Evolutionary conservation across 2,329 filamentous ascomycete species (phyloP), one percentile per base, ranked within the genome.

Genomic region (Chlorencoelia australis): DNA sequence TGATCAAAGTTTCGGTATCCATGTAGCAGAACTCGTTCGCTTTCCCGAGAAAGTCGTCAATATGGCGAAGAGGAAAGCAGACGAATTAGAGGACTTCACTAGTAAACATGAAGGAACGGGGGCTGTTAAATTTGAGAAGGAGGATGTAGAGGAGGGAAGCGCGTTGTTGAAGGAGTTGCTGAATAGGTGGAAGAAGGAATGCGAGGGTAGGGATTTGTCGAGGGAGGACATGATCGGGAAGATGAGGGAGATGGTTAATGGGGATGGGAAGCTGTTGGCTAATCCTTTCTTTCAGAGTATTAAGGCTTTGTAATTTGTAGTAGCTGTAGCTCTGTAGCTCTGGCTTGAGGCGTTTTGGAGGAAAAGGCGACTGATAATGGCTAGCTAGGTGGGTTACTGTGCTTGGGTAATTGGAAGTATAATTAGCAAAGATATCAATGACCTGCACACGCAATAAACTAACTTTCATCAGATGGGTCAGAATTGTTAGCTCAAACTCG

Each of bases 31-130:
- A 64, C 73, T 98, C 5, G 91, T 98, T 14, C 78, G 88, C 29
- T 98, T 98, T 64, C 91, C 91, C 0, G 80, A 86, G 50, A 98
- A 98, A 64, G 93, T 98, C 11, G 83, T 98, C 42, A 86, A 87
- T 46, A 98, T 98, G 93, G 91, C 91, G n/a, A 94, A 94, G 64
- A 76, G 91, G 50, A 98, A 98, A 66, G 91, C 91, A 0, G 91
- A 96, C 59, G 93, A 98, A 67, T 70, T 98, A 22, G 91, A 98
- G 59, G 91, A 98, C 58, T 98, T 98, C 52, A 82, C 83, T 0
- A 74, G 74, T 33, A 88, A 87, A 62, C 77, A 84, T 50, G 79
- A 83, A 43, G 68, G 70, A 29, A 51, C 68, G 5, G 65, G 68
- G 11, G 11, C n/a, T 7, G 32, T 6, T 17, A 7, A 6, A 5